Percentiles rank a stretch among this genome's conserved stretches.
These are phyloP conservation scores for Aspergillus egyptiacus DNA, from an alignment of 495 filamentous ascomycete species.

Conservation along the genomic window DNA sequence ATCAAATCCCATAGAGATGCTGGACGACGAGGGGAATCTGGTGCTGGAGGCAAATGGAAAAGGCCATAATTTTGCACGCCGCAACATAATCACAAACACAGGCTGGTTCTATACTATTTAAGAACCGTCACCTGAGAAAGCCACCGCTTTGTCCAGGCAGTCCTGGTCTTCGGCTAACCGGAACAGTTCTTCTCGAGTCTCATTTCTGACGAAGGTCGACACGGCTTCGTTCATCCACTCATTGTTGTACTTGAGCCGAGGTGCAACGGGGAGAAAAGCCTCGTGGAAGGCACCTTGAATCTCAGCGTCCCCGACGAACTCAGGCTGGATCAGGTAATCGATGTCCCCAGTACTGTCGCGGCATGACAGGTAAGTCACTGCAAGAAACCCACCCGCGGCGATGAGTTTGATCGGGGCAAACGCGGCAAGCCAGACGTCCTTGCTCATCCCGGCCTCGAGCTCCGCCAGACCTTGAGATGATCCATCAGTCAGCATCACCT, in stretches of 20 bases:
- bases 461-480: slow-evolving; percentile 24
- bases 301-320: slow-evolving; percentile 24
- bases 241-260: slow-evolving; percentile 15
- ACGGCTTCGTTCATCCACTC: slow-evolving; percentile 29
- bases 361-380: slow-evolving; percentile 22
- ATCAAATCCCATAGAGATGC: slow-evolving; percentile 2
- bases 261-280: slow-evolving; percentile 16
- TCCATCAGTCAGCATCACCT: no score
- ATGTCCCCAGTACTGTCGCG: slow-evolving; percentile 29
- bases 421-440: slow-evolving; percentile 22
- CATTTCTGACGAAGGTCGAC: slow-evolving; percentile 24
- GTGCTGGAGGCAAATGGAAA: slow-evolving; percentile 25
- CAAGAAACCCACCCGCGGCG: slow-evolving; percentile 27
- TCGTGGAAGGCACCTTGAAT: slow-evolving; percentile 19
- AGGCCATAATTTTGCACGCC: slow-evolving; percentile 19
- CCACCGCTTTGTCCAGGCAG: no score
- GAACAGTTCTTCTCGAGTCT: slow-evolving; percentile 17
- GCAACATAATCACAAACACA: slow-evolving; percentile 31
- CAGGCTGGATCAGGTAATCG: slow-evolving; percentile 28
- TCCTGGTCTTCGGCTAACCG: slow-evolving; percentile 21
- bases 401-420: slow-evolving; percentile 32
- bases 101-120: slow-evolving; percentile 25
- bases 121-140: background rate
- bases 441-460: slow-evolving; percentile 25
- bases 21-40: slow-evolving; percentile 20